These are phyloP conservation scores for Beauveria australis DNA, from an alignment of 2,329 filamentous ascomycete species.

Conservation along the genomic window DNA sequence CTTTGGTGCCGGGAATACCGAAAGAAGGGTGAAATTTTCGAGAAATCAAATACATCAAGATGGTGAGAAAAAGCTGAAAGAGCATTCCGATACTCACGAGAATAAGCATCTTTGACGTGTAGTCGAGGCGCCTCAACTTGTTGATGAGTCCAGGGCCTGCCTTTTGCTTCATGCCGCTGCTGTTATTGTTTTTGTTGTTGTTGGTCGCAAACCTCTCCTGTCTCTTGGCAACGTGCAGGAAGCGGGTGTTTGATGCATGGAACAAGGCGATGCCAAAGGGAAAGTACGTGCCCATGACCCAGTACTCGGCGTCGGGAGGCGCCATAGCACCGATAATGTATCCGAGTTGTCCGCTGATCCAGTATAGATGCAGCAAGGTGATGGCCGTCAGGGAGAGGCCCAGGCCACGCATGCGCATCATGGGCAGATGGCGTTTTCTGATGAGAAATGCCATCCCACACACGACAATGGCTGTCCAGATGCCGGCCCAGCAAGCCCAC, in stretches of 20 bases:
- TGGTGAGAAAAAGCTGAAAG: slow-evolving; percentile 48
- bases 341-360: slow-evolving; percentile 29
- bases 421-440: slow-evolving; percentile 25
- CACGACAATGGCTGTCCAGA: slow-evolving; percentile 28
- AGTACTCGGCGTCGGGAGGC: slow-evolving; percentile 48
- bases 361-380: slow-evolving; percentile 32
- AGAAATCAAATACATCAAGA: slow-evolving; percentile 53
- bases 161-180: slow-evolving; percentile 12
- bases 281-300: slow-evolving; percentile 57
- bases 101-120: slow-evolving; percentile 36
- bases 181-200: not conserved
- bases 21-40: slow-evolving; percentile 53
- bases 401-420: slow-evolving; percentile 32
- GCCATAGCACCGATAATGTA: slow-evolving; percentile 28
- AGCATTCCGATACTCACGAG: slow-evolving; percentile 47
- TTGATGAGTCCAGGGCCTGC: slow-evolving; percentile 18
- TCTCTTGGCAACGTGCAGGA: slow-evolving; percentile 47
- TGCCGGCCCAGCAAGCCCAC: slow-evolving; percentile 23
- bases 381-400: slow-evolving; percentile 32
- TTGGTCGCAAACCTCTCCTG: slow-evolving; percentile 29
- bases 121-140: slow-evolving; percentile 27
- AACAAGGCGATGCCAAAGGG: slow-evolving; percentile 58
- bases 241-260: slow-evolving; percentile 53
- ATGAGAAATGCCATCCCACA: slow-evolving; percentile 32
- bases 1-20: slow-evolving; percentile 52